Conservation (phyloP, 164 flowering plant species). For the Berberis vulgaris region DNA sequence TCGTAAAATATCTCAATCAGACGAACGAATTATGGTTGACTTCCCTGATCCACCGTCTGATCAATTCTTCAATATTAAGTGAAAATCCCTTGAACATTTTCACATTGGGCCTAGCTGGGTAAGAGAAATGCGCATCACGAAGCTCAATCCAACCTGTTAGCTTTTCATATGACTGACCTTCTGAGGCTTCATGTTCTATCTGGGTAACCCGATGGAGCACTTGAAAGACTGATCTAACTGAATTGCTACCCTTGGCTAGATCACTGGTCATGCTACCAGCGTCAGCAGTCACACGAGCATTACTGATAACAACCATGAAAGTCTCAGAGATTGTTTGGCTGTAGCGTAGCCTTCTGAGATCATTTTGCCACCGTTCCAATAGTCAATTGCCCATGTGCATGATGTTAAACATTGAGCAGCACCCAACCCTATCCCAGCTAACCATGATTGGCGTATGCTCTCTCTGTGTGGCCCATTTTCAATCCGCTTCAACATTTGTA, state of each 20-base stretch:
- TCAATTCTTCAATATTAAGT: not conserved
- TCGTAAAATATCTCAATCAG: conserved; percentile 1
- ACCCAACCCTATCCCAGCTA: conserved; percentile 1
- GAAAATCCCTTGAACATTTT: not conserved
- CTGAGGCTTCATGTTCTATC: not conserved
- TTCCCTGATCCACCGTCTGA: not conserved
- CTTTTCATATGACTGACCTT: not conserved
- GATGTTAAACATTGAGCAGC: not conserved
- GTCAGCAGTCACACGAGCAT: not conserved
- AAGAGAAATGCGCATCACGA: not conserved
- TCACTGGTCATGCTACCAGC: conserved; percentile 3
- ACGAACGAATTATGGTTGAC: not conserved
- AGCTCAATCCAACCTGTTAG: not conserved
- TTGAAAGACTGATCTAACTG: not conserved
- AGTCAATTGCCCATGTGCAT: not conserved
- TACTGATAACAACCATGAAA: not conserved
- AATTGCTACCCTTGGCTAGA: not conserved
- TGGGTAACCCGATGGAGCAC: not conserved
- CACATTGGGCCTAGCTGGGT: not conserved
- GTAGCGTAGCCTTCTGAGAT: not conserved
- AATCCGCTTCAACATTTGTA: not conserved
- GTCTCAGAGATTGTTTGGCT: not conserved
- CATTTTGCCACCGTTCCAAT: conserved; percentile 2
- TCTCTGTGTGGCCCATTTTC: not conserved
- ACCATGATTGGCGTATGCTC: conserved; percentile 3